Evolutionary conservation across 164 flowering plant species (phyloP), one percentile per base, ranked within the genome.

Genomic region (Dillenia suffruticosa): DNA sequence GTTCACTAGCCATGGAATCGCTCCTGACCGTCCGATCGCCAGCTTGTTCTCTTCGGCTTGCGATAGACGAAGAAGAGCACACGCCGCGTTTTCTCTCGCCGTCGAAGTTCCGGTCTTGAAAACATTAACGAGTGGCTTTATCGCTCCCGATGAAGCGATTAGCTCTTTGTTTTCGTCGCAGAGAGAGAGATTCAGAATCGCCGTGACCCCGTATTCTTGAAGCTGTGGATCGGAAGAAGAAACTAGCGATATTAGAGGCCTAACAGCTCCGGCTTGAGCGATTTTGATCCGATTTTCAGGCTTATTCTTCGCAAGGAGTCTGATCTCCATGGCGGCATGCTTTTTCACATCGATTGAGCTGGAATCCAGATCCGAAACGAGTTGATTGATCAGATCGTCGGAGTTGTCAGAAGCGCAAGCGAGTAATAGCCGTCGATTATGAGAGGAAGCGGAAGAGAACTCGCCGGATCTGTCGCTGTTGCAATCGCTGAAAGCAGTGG

Each of bases 21-120:
- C 95, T n/a, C 98, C 96, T 2, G 93, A 83, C 53, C 93, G 75
- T 14, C 98, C 98, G 70, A 89, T 89, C 12, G 74, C 64, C 17
- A 54, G 43, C 72, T 88, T 89, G 72, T 77, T 77, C 63, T 84
- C 88, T 49, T 86, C 95, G 0, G 77, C 9, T 52, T 84, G 88
- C 24, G 95, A 82, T 5, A 92, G 79, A 10, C 95, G 80, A 10
- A 89, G 83, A 54, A 92, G 80, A 54, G 98, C 93, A 56, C 95
- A 89, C 3, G 98, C 98, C 0, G 98, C 76, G 85, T 89, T 92
- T 76, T 92, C 96, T 59, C 74, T 80, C 9, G 95, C 80, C 22
- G 87, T 84, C 10, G 90, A 10, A 2, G 88, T 84, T 10, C 98
- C 98, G 12, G 70, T 47, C 48, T 59, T 78, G 15, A 92, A 71